phyloP scores from a whole-genome alignment of 495 filamentous ascomycete genomes.

The Cercophora scortea region DNA sequence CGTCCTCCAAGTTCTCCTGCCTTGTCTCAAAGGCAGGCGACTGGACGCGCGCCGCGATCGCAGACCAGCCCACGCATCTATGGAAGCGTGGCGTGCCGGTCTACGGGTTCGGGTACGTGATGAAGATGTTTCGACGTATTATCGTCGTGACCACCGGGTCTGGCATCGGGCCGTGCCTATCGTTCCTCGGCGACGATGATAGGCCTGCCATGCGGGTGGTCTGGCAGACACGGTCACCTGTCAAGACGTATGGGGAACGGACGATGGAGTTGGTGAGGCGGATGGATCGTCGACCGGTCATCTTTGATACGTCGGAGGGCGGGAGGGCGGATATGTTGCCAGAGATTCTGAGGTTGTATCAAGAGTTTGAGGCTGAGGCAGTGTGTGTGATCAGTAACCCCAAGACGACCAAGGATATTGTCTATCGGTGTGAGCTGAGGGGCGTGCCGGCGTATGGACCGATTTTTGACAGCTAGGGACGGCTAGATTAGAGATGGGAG shows the following conservation, averaged over 20 bases:
- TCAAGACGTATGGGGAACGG: conserved; percentile 34
- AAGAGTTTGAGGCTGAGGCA: conserved; percentile 57
- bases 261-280: conserved; percentile 31
- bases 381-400: conserved; percentile 68
- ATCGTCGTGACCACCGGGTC: conserved; percentile 64
- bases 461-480: conserved; percentile 71
- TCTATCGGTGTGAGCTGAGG: conserved; percentile 60
- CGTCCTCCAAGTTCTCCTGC: conserved; percentile 43
- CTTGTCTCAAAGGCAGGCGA: conserved; percentile 63
- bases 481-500: neutral
- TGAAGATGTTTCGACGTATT: conserved; percentile 52
- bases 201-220: conserved; percentile 27
- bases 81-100: conserved; percentile 46
- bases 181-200: conserved; percentile 27
- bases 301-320: conserved; percentile 35
- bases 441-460: conserved; percentile 67
- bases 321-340: conserved; percentile 35
- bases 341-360: conserved; percentile 46
- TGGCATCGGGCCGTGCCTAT: conserved; percentile 56
- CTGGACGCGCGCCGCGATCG: conserved; percentile 54
- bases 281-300: conserved; percentile 31
- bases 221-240: conserved; percentile 39
- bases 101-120: conserved; percentile 56
- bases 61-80: conserved; percentile 42
- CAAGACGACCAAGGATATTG: conserved; percentile 42